Conservation (phyloP, 2,329 filamentous ascomycete species). For the Alternaria hordeiaustralica region DNA sequence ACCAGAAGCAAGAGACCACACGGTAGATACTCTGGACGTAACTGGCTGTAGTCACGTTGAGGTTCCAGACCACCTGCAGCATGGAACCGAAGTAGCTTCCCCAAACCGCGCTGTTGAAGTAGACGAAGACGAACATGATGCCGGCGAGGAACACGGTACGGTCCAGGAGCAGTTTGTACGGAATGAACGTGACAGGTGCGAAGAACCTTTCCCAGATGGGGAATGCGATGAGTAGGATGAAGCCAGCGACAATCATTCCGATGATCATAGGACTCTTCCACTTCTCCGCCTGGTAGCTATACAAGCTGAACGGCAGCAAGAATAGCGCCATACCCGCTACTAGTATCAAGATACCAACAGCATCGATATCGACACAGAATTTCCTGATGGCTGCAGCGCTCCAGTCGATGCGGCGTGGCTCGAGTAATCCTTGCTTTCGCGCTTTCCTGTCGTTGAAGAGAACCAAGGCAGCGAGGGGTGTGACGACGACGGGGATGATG, state of each 20-base stretch:
- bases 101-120: slow-evolving; percentile 39
- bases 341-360: background rate
- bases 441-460: slow-evolving; percentile 53
- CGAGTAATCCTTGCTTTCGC: background rate
- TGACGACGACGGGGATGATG: slow-evolving; percentile 65
- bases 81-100: slow-evolving; percentile 47
- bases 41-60: slow-evolving; percentile 36
- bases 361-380: background rate
- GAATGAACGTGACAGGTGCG: background rate
- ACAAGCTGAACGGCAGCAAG: slow-evolving; percentile 71
- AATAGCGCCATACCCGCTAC: slow-evolving; percentile 67
- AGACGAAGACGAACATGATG: slow-evolving; percentile 49
- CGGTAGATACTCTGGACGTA: slow-evolving; percentile 46
- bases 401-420: background rate
- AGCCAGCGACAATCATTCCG: slow-evolving; percentile 45
- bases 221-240: slow-evolving; percentile 28
- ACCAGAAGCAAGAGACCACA: slow-evolving; percentile 28
- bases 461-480: slow-evolving; percentile 65
- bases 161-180: slow-evolving; percentile 42
- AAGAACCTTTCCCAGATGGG: background rate
- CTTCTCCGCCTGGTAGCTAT: slow-evolving; percentile 32
- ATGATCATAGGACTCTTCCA: slow-evolving; percentile 47
- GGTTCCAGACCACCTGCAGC: slow-evolving; percentile 46
- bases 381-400: background rate
- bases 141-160: slow-evolving; percentile 58